These are phyloP conservation scores for Phytopythium montanum DNA, from an alignment of 352 stramenopile genomes.

Conservation along the genomic window DNA sequence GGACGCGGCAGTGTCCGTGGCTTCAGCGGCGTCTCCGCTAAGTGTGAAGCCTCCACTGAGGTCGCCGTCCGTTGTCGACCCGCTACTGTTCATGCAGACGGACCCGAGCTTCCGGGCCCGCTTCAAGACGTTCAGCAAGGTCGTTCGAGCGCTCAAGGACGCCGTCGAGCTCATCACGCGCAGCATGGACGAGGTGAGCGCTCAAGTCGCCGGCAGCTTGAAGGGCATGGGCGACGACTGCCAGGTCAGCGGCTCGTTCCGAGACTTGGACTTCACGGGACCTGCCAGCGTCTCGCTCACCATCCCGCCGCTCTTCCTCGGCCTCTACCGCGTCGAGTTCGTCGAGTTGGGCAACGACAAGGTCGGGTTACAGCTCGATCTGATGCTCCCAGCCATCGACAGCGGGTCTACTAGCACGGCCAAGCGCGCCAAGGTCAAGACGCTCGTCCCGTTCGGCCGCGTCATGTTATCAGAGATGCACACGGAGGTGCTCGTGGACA, in stretches of 20 bases:
- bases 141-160: conserved; percentile 46
- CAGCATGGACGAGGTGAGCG: conserved; percentile 53
- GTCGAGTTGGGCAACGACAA: conserved; percentile 33
- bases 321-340: conserved; percentile 51
- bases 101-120: conserved; percentile 32
- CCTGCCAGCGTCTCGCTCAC: conserved; percentile 44
- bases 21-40: neutral
- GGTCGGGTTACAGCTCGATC: conserved; percentile 53
- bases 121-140: conserved; percentile 55
- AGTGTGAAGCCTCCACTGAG: neutral
- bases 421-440: conserved; percentile 11
- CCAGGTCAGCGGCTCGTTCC: conserved; percentile 51
- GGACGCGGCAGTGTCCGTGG: conserved; percentile 9
- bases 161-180: conserved; percentile 51
- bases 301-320: conserved; percentile 53
- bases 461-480: conserved; percentile 46
- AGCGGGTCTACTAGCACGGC: neutral
- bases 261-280: conserved; percentile 51
- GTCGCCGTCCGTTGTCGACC: conserved; percentile 10
- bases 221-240: conserved; percentile 52
- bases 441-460: conserved; percentile 28
- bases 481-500: conserved; percentile 50
- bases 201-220: conserved; percentile 41
- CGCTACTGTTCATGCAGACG: conserved; percentile 1
- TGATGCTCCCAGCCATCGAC: conserved; percentile 35